phyloP scores from a whole-genome alignment of 2,329 filamentous ascomycete species.

The Alternaria rosae region DNA sequence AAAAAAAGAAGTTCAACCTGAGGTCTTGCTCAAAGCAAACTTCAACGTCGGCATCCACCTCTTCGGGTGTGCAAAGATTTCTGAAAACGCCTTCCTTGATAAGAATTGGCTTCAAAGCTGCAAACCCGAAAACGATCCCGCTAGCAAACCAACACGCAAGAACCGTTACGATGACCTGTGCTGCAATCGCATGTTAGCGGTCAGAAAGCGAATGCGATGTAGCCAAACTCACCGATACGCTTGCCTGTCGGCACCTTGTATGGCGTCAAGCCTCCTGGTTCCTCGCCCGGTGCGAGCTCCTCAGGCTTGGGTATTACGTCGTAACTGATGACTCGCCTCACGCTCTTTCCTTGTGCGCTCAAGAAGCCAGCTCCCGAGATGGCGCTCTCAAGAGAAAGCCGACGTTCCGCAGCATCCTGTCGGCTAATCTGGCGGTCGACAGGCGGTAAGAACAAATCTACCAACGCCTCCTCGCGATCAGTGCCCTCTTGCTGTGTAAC shows the following conservation, averaged over 20 bases:
- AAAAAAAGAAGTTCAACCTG: slow-evolving; percentile 50
- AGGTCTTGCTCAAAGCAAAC: slow-evolving; percentile 52
- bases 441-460: slow-evolving; percentile 46
- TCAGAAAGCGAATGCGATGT: slow-evolving; percentile 11
- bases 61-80: slow-evolving; percentile 46
- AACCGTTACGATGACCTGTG: slow-evolving; percentile 46
- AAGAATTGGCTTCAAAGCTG: slow-evolving; percentile 51
- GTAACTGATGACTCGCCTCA: slow-evolving; percentile 56
- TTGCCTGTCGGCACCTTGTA: slow-evolving; percentile 57
- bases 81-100: slow-evolving; percentile 50
- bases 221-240: slow-evolving; percentile 40
- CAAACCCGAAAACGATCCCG: slow-evolving; percentile 53
- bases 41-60: slow-evolving; percentile 42
- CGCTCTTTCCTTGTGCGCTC: slow-evolving; percentile 33
- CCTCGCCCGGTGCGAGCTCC: slow-evolving; percentile 45
- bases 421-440: slow-evolving; percentile 42
- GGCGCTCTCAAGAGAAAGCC: slow-evolving; percentile 41
- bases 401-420: slow-evolving; percentile 39
- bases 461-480: slow-evolving; percentile 54
- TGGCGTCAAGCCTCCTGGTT: slow-evolving; percentile 55
- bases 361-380: slow-evolving; percentile 30
- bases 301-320: slow-evolving; percentile 56
- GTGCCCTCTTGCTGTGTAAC: slow-evolving; percentile 59
- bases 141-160: slow-evolving; percentile 50
- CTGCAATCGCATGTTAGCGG: slow-evolving; percentile 28